A percentile compares a stretch with the other conserved stretches of the same genome.
phyloP scores from a whole-genome alignment of 1,284 basidiomycete species.

The Cryptococcus amylolentus region DNA sequence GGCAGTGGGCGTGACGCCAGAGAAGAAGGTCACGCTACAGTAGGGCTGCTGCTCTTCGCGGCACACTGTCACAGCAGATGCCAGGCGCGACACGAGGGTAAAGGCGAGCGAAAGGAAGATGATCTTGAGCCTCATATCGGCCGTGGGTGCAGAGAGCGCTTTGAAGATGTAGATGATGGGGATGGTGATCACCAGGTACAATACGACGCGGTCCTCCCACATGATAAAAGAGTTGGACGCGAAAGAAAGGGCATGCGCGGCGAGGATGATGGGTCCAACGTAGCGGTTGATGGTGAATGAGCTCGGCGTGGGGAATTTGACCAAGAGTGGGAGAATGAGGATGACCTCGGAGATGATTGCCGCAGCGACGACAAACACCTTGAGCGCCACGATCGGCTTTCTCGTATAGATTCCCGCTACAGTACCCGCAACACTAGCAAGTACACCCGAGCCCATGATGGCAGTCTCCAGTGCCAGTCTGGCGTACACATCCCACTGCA shows the following conservation, averaged over 20 bases:
- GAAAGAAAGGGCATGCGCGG: constrained; percentile 69
- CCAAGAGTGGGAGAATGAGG: constrained; percentile 31
- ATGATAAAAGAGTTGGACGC: constrained; percentile 91
- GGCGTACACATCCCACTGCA: constrained; percentile 43
- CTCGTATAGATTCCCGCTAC: constrained; percentile 33
- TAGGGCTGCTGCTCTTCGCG: constrained; percentile 89
- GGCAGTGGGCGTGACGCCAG: constrained; percentile 64
- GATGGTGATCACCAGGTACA: constrained; percentile 65
- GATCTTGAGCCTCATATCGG: constrained; percentile 69
- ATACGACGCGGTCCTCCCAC: constrained; percentile 85
- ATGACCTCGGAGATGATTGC: constrained; percentile 38
- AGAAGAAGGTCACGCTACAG: constrained; percentile 82
- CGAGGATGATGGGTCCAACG: constrained; percentile 56
- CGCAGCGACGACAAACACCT: constrained; percentile 20
- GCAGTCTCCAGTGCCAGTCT: constrained; percentile 41
- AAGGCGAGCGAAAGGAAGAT: constrained; percentile 66
- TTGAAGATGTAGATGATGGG: constrained; percentile 59
- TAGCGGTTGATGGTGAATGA: constrained; percentile 26
- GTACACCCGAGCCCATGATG: constrained; percentile 17
- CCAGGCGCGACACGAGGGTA: constrained; percentile 67
- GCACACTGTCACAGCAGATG: constrained; percentile 76
- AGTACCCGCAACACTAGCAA: constrained; percentile 30
- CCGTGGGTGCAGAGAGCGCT: constrained; percentile 61
- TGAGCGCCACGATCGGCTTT: constrained; percentile 55
- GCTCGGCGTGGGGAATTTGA: constrained; percentile 12